A percentile compares a stretch with the other conserved stretches of the same genome.
These are phyloP conservation scores for Botrytis fragariae DNA, from an alignment of 2,329 filamentous ascomycete species.

Conservation along the genomic window DNA sequence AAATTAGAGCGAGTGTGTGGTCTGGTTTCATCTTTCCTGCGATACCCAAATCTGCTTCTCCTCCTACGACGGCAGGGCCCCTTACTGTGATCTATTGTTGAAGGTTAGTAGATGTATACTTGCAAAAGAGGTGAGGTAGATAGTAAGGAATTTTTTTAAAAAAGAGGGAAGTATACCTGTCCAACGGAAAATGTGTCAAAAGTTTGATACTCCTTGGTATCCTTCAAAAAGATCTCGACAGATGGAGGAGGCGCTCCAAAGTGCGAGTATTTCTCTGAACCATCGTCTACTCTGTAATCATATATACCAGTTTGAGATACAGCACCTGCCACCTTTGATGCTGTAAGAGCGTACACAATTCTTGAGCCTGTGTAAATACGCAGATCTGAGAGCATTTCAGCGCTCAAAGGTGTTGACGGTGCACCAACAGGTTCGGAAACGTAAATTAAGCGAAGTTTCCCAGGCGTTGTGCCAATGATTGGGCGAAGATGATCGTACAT, in stretches of 20 bases:
- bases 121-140: constrained; percentile 19
- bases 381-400: constrained; percentile 72
- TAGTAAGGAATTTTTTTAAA: neutral
- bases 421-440: constrained; percentile 70
- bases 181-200: constrained; percentile 61
- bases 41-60: constrained; percentile 61
- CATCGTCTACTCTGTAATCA: constrained; percentile 68
- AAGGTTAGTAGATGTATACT: neutral
- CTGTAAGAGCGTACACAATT: constrained; percentile 81
- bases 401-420: constrained; percentile 61
- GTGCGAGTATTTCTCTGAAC: constrained; percentile 51
- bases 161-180: constrained; percentile 51
- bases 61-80: constrained; percentile 71
- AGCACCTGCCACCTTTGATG: constrained; percentile 80
- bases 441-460: constrained; percentile 78
- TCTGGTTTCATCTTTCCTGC: constrained; percentile 66
- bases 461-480: constrained; percentile 58
- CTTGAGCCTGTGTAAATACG: constrained; percentile 77
- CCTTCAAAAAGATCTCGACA: constrained; percentile 72
- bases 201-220: constrained; percentile 58
- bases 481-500: constrained; percentile 60
- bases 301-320: constrained; percentile 84
- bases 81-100: constrained; percentile 60
- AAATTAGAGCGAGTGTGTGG: constrained; percentile 60
- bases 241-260: constrained; percentile 81